These are phyloP conservation scores for Apiotrichum brassicae DNA, from an alignment of 1,284 basidiomycete species.

Conservation along the genomic window DNA sequence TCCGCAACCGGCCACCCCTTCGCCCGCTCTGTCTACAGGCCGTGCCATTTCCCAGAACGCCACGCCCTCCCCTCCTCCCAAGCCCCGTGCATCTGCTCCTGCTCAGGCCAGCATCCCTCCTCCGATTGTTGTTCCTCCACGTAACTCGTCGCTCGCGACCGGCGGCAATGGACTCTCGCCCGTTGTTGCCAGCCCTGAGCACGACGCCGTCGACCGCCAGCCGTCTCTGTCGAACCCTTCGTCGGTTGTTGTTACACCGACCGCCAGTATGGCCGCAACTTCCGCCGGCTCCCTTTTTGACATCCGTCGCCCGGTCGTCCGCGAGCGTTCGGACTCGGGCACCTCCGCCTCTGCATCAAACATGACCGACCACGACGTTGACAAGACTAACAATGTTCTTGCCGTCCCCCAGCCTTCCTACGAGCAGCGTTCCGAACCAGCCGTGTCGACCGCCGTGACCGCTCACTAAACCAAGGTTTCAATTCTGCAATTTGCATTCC, in stretches of 20 bases:
- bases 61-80: background rate
- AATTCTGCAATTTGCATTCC: no score
- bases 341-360: constrained; percentile 4
- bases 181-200: background rate
- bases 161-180: background rate
- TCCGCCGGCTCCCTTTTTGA: constrained; percentile 13
- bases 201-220: background rate
- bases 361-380: constrained; percentile 3
- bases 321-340: constrained; percentile 12
- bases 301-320: constrained; percentile 5
- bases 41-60: background rate
- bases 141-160: constrained; percentile 8
- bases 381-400: background rate
- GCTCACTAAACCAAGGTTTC: background rate
- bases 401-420: background rate
- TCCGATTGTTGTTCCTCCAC: constrained; percentile 14
- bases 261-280: constrained; percentile 12
- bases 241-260: constrained; percentile 16
- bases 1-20: background rate
- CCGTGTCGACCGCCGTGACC: background rate
- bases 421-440: background rate
- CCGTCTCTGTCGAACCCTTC: constrained; percentile 13
- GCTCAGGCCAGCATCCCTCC: constrained; percentile 4
- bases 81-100: background rate
- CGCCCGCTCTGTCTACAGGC: no score